Evolutionary conservation across 257 asterid species (phyloP).

Genomic region (Penstemon barbatus): DNA sequence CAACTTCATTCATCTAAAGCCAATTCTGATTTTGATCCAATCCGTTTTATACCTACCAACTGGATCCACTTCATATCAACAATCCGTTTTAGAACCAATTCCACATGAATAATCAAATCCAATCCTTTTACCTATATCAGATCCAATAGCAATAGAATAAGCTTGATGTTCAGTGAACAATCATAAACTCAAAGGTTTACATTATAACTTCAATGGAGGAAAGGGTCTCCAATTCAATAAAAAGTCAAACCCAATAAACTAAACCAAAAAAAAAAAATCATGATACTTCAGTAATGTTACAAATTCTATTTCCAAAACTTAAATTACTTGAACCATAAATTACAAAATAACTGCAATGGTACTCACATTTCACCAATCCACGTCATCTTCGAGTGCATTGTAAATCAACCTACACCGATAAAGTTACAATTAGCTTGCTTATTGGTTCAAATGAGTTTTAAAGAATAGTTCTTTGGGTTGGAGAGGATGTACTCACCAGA

Average conservation of each 20-base stretch:
- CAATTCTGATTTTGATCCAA: too few relatives aligned
- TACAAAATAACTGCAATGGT: conserved; percentile 24
- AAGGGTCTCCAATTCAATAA: neutral
- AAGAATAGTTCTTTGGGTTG: neutral
- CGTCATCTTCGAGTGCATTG: conserved; percentile 83
- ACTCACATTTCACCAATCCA: conserved; percentile 24
- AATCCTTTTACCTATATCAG: too few relatives aligned
- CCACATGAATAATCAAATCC: too few relatives aligned
- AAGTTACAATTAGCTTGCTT: neutral
- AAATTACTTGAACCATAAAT: conserved; percentile 17
- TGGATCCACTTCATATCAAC: too few relatives aligned
- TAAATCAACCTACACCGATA: conserved; percentile 68
- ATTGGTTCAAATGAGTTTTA: neutral
- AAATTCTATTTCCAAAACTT: conserved; percentile 23
- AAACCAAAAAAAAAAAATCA: conserved; percentile 8
- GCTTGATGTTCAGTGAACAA: too few relatives aligned
- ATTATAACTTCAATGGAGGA: neutral
- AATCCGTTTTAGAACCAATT: too few relatives aligned
- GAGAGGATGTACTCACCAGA: conserved; percentile 55
- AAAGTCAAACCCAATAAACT: neutral
- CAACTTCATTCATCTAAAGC: too few relatives aligned
- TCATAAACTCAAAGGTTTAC: neutral
- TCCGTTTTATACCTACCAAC: too few relatives aligned
- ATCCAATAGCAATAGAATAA: too few relatives aligned
- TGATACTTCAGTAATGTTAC: conserved; percentile 9